A percentile compares a stretch with the other conserved stretches of the same genome.
Conservation (phyloP, 2,329 filamentous ascomycete species). For the Hyphodiscus sp. region DNA sequence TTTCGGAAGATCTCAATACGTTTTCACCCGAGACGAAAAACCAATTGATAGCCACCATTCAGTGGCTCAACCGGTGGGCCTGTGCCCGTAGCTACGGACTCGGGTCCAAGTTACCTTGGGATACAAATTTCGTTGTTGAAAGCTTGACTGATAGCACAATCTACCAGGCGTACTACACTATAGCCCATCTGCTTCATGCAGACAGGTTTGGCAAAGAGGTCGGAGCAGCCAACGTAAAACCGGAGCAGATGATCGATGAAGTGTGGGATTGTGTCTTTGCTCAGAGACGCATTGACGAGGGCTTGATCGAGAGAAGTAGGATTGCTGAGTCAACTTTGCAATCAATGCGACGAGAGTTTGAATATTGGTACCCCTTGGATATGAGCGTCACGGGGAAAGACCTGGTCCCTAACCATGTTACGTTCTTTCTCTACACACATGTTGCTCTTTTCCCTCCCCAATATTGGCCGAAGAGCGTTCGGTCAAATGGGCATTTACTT, state of each 20-base stretch:
- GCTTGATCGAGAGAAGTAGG: constrained; percentile 56
- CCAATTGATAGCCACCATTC: constrained; percentile 75
- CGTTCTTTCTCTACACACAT: constrained; percentile 93
- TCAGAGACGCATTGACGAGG: constrained; percentile 62
- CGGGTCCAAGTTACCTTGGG: constrained; percentile 93
- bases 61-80: constrained; percentile 95
- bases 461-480: constrained; percentile 82
- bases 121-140: constrained; percentile 84
- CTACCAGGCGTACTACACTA: constrained; percentile 78
- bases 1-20: constrained; percentile 68
- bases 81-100: constrained; percentile 88
- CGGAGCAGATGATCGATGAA: constrained; percentile 88
- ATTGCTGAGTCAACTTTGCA: constrained; percentile 70
- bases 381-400: constrained; percentile 87
- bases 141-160: constrained; percentile 86
- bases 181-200: constrained; percentile 63
- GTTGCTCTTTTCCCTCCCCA: constrained; percentile 79
- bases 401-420: constrained; percentile 87
- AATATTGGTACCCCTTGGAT: constrained; percentile 96
- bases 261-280: constrained; percentile 96
- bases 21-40: constrained; percentile 73
- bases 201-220: constrained; percentile 77
- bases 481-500: constrained; percentile 87
- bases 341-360: constrained; percentile 82
- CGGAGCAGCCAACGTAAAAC: constrained; percentile 60